Evolutionary conservation across 1,284 basidiomycete species (phyloP).

Genomic region (Leucoagaricus sp.): DNA sequence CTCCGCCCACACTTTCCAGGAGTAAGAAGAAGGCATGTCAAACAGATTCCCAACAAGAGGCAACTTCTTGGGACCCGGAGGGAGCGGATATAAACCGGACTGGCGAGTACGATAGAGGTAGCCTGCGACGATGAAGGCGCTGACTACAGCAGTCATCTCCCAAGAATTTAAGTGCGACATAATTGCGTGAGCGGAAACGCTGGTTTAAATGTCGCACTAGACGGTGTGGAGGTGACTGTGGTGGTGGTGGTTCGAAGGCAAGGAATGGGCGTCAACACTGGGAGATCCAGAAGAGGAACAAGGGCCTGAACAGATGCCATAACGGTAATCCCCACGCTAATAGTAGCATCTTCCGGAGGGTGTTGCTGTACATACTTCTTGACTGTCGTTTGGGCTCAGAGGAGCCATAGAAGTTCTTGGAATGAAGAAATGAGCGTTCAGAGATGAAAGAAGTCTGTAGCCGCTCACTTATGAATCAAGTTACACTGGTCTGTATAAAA

Average conservation of each 20-base stretch:
- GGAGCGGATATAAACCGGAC: background rate
- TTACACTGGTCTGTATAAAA: too few species aligned
- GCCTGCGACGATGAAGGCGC: background rate
- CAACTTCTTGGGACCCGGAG: slow-evolving; percentile 12
- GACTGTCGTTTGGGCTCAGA: too few species aligned
- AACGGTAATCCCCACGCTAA: background rate
- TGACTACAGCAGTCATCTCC: background rate
- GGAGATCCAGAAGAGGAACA: background rate
- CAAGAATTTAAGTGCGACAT: background rate
- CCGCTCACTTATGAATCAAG: too few species aligned
- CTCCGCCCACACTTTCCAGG: slow-evolving; percentile 12
- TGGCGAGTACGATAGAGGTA: background rate
- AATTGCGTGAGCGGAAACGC: too few species aligned
- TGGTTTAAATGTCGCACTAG: too few species aligned
- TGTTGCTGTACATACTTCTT: too few species aligned
- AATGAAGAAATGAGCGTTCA: too few species aligned
- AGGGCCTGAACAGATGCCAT: background rate
- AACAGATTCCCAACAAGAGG: slow-evolving; percentile 16
- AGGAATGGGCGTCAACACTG: background rate
- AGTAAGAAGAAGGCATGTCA: slow-evolving; percentile 12
- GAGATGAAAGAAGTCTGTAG: too few species aligned
- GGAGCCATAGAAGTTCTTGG: background rate
- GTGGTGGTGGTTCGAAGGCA: background rate
- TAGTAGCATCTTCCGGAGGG: too few species aligned
- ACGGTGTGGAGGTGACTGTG: background rate